phyloP scores from a whole-genome alignment of 805 yeast genomes.

The Schizosaccharomyces cryophilus region DNA sequence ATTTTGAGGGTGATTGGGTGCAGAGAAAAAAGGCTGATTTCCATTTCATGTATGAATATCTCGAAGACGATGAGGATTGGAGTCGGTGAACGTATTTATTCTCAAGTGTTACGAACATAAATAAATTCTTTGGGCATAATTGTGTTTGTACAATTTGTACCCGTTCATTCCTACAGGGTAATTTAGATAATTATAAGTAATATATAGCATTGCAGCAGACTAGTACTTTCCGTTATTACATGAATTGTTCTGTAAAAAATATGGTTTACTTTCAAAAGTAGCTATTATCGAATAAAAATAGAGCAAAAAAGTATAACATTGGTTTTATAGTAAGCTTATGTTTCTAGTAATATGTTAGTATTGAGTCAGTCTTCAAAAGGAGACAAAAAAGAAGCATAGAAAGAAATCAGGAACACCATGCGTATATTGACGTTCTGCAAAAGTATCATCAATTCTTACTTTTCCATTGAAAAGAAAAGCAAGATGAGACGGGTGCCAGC shows the following conservation, averaged over 20 bases:
- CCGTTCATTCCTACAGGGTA: too few relatives aligned
- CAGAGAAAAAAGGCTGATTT: slow-evolving; percentile 36
- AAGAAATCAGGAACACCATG: background rate
- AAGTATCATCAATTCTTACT: background rate
- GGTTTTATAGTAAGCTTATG: background rate
- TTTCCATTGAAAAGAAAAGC: background rate
- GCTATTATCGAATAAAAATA: too few relatives aligned
- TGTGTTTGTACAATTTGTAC: background rate
- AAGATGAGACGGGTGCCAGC: slow-evolving; percentile 2
- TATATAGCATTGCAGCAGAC: too few relatives aligned
- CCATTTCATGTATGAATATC: slow-evolving; percentile 23
- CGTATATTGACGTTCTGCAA: background rate
- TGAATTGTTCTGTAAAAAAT: too few relatives aligned
- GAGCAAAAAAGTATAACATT: background rate
- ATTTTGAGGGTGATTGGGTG: slow-evolving; percentile 32
- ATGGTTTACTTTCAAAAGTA: too few relatives aligned
- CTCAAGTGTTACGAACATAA: background rate
- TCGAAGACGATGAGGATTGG: slow-evolving; percentile 17
- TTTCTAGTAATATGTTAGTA: background rate
- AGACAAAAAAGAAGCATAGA: background rate
- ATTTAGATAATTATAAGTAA: too few relatives aligned
- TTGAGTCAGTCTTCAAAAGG: too few relatives aligned
- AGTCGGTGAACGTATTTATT: background rate
- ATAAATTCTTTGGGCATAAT: background rate
- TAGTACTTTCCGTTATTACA: too few relatives aligned